Percentiles rank a stretch among this genome's conserved stretches.
Evolutionary conservation across 2,329 filamentous ascomycete species (phyloP).

Genomic region (Fusarium secorum): DNA sequence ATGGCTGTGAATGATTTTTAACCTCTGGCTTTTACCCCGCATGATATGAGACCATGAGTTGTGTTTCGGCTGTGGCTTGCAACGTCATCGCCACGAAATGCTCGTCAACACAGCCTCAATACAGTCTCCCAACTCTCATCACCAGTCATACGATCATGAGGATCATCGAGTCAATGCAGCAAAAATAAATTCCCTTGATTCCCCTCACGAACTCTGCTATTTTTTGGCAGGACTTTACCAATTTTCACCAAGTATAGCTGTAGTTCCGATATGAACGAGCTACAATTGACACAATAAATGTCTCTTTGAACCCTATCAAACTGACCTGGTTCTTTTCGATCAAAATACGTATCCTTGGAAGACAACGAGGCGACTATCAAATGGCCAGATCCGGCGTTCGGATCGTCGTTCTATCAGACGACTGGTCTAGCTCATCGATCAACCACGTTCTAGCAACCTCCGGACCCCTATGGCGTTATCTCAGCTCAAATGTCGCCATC

Average conservation of each 20-base stretch:
- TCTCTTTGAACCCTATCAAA: neutral
- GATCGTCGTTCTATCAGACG: neutral
- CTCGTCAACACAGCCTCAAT: neutral
- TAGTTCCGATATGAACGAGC: accelerated
- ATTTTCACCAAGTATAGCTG: accelerated
- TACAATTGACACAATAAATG: too few species aligned
- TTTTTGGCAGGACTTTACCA: too few species aligned
- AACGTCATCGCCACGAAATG: neutral
- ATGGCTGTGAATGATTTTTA: neutral
- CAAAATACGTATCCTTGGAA: accelerated
- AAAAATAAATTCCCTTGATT: neutral
- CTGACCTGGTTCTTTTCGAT: neutral
- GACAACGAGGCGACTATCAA: accelerated
- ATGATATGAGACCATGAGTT: accelerated
- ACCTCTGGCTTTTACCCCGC: neutral
- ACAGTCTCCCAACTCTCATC: neutral
- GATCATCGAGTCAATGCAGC: neutral
- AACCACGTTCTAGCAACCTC: accelerated
- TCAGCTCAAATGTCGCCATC: neutral
- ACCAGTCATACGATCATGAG: neutral
- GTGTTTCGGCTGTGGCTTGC: neutral
- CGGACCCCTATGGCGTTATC: neutral
- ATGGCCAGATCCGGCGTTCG: accelerated
- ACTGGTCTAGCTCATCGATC: accelerated
- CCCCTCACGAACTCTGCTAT: too few species aligned